These are phyloP conservation scores for Hypoxylon sp. DNA, from an alignment of 2,329 filamentous ascomycete genomes.

Conservation along the genomic window DNA sequence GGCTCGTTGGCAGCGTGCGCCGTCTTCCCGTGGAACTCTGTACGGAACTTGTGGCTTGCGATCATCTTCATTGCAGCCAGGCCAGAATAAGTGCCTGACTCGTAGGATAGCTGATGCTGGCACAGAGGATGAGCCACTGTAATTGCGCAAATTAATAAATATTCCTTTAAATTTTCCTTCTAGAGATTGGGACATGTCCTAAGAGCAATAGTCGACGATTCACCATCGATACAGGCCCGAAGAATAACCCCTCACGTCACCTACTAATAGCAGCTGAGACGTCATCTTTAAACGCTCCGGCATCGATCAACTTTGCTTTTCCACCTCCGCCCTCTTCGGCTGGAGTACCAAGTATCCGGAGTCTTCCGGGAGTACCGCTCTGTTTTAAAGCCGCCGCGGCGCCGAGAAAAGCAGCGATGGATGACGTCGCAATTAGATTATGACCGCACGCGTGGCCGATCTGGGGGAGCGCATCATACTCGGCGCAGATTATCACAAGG, in stretches of 20 bases:
- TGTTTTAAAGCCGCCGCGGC: slow-evolving; percentile 55
- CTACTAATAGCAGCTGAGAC: slow-evolving; percentile 51
- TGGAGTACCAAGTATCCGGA: slow-evolving; percentile 61
- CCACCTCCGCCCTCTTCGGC: slow-evolving; percentile 63
- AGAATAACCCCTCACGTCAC: background rate
- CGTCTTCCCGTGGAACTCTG: slow-evolving; percentile 55
- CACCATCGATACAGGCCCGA: background rate
- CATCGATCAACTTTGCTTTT: slow-evolving; percentile 57
- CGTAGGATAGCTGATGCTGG: slow-evolving; percentile 18
- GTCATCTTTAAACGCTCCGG: slow-evolving; percentile 53
- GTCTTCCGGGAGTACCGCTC: slow-evolving; percentile 53
- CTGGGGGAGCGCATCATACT: slow-evolving; percentile 64
- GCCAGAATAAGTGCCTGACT: slow-evolving; percentile 35
- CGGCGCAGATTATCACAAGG: slow-evolving; percentile 61
- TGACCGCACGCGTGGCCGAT: slow-evolving; percentile 65
- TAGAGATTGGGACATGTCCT: no score
- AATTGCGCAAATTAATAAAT: background rate
- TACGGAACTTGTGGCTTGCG: slow-evolving; percentile 54
- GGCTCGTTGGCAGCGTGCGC: slow-evolving; percentile 58
- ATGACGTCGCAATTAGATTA: slow-evolving; percentile 62
- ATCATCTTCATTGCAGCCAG: slow-evolving; percentile 54
- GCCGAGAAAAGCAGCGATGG: slow-evolving; percentile 60
- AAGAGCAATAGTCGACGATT: background rate
- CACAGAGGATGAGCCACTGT: slow-evolving; percentile 49
- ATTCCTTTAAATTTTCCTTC: background rate